Percentiles rank a stretch among this genome's conserved stretches.
These are phyloP conservation scores for Arthrobotrys megalospora DNA, from an alignment of 2,329 filamentous ascomycete species.

Conservation along the genomic window DNA sequence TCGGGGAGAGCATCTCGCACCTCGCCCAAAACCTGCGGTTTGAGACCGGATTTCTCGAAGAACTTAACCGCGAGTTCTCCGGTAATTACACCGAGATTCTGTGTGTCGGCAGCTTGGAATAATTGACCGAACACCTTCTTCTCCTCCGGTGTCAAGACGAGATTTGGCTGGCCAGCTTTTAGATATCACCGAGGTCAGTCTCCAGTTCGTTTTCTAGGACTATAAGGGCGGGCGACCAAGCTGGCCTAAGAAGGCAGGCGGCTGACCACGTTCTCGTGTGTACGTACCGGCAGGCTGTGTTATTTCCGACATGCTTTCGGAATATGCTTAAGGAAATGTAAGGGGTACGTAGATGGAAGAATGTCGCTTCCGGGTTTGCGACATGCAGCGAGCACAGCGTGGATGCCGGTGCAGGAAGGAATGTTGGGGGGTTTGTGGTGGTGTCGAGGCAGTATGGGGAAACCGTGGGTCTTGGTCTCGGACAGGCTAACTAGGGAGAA, in stretches of 20 bases:
- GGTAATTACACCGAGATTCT: constrained; percentile 91
- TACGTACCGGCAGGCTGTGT: constrained; percentile 54
- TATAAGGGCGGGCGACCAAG: constrained; percentile 1
- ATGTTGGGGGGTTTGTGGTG: constrained; percentile 28
- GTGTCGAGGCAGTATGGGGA: constrained; percentile 49
- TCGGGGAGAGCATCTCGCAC: constrained; percentile 68
- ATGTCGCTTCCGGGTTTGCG: constrained; percentile 48
- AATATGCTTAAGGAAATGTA: constrained; percentile 28
- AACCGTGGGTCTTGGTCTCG: constrained; percentile 32
- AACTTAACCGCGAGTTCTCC: constrained; percentile 97
- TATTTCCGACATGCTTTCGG: constrained; percentile 56
- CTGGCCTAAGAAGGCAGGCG: constrained; percentile 6
- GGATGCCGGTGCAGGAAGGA: constrained; percentile 27
- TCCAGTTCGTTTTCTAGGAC: constrained; percentile 6
- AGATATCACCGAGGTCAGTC: constrained; percentile 23
- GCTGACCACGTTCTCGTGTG: neutral
- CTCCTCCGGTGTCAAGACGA: constrained; percentile 79
- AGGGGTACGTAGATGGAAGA: constrained; percentile 36
- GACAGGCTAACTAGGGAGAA: constrained; percentile 4
- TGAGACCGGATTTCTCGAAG: constrained; percentile 94
- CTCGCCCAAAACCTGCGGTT: constrained; percentile 88
- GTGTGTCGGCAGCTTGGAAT: constrained; percentile 92
- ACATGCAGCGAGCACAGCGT: constrained; percentile 51
- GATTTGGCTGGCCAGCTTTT: constrained; percentile 44
- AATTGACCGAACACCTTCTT: constrained; percentile 94